Evolutionary conservation across 306 rosid species (phyloP), one percentile per base, ranked within the genome.

Genomic region (Leucaena leucocephala): DNA sequence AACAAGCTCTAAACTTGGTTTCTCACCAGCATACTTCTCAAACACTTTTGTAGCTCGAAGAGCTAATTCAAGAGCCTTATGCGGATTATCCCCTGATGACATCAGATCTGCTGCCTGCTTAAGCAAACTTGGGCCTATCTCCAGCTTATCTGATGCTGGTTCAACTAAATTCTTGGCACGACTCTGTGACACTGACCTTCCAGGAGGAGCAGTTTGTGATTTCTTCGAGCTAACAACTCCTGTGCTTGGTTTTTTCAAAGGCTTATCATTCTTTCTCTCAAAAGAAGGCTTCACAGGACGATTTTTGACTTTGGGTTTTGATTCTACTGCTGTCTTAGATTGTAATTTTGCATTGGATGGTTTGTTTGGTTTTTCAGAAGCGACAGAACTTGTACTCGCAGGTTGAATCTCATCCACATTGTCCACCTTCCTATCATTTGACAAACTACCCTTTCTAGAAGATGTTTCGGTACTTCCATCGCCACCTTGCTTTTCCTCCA

Each of bases 71-170:
- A 96, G 99, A 65, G 99, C 98, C 84, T 89, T 96, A 49, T 89
- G 88, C 0, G 86, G 85, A 88, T 90, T 91, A 21, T 96, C 99
- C 57, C 98, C 98, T 0, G 93, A 85, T 44, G 96, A 93, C 64
- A 91, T 82, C 77, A 91, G 78, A 85, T 90, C 92, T 76, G 91
- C 91, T 45, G 98, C 98, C 86, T 96, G 99, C 84, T 93, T 91
- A 35, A 96, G 90, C 42, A 96, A 84, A 72, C 81, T 59, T 1
- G 94, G 88, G 73, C 96, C 99, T 50, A 70, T 78, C 79, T 93
- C 97, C 15, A 88, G 92, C 84, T 75, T 91, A 42, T 90, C 91
- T 22, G 83, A 58, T 40, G 71, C 83, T 9, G 89, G 68, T 21
- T 91, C 89, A 39, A 69, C 46, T 1, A 33, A 67, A 77, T 82